These are phyloP conservation scores for Gnaphalium uliginosum DNA, from an alignment of 129 eudicot species.

Conservation along the genomic window DNA sequence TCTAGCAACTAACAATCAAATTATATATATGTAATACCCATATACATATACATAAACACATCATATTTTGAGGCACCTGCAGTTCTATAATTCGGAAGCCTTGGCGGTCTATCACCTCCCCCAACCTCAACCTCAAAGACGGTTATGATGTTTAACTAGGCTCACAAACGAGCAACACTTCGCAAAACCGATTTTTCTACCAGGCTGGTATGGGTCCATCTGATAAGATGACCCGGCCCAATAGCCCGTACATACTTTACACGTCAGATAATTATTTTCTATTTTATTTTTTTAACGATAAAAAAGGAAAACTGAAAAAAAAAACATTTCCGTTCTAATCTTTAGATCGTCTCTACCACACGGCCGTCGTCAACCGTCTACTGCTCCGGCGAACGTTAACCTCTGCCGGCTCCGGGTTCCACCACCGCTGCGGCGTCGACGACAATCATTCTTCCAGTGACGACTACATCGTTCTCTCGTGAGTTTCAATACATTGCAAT, in stretches of 20 bases:
- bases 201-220: too few species aligned
- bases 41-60: too few species aligned
- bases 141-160: too few species aligned
- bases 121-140: too few species aligned
- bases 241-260: background rate
- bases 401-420: background rate
- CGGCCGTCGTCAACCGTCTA: slow-evolving; percentile 5
- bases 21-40: too few species aligned
- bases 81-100: too few species aligned
- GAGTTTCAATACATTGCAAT: background rate
- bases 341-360: slow-evolving; percentile 19
- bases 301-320: background rate
- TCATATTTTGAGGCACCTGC: too few species aligned
- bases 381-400: slow-evolving; percentile 35
- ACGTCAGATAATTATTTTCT: background rate
- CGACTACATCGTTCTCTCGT: slow-evolving; percentile 5
- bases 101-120: too few species aligned
- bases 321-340: background rate
- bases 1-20: too few species aligned
- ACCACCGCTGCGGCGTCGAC: background rate
- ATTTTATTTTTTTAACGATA: background rate
- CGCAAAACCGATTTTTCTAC: too few species aligned
- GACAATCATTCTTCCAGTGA: background rate
- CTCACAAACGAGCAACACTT: too few species aligned
- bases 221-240: background rate